These are phyloP conservation scores for Anastatica hierochuntica DNA, from an alignment of 345 rosid species.

Conservation along the genomic window DNA sequence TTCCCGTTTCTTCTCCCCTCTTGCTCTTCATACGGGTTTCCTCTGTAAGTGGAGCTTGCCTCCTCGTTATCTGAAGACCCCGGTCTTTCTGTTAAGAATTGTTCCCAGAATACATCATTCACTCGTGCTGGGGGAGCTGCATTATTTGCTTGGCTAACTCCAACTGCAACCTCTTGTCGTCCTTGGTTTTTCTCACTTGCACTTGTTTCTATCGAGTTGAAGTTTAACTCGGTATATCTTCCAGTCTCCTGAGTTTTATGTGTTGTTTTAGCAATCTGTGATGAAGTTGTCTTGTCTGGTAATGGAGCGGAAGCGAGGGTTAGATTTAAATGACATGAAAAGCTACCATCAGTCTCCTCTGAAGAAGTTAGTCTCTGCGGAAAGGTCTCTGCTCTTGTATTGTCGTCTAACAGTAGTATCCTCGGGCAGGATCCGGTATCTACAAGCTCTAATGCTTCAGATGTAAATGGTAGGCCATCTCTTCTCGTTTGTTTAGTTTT, in stretches of 20 bases:
- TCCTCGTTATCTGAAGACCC: constrained; percentile 79
- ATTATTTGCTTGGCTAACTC: constrained; percentile 28
- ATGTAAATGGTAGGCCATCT: constrained; percentile 35
- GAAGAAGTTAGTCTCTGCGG: constrained; percentile 37
- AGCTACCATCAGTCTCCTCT: constrained; percentile 61
- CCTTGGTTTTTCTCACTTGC: too few species aligned
- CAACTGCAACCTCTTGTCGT: constrained; percentile 33
- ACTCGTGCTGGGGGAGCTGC: constrained; percentile 50
- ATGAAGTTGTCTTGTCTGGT: constrained; percentile 40
- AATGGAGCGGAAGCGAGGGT: constrained; percentile 72
- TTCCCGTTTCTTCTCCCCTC: constrained; percentile 42
- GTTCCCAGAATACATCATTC: constrained; percentile 95
- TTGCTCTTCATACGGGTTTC: constrained; percentile 45
- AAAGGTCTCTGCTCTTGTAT: constrained; percentile 25
- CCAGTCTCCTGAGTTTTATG: constrained; percentile 31
- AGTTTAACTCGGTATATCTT: constrained; percentile 22
- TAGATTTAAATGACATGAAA: constrained; percentile 76
- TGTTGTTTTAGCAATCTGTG: too few species aligned
- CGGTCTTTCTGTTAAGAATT: constrained; percentile 85
- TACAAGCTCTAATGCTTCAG: constrained; percentile 64
- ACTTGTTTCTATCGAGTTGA: constrained; percentile 16
- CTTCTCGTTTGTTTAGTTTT: constrained; percentile 37
- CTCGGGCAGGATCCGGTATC: constrained; percentile 67
- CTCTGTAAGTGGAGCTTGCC: constrained; percentile 65
- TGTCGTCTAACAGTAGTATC: constrained; percentile 33